A percentile compares a stretch with the other conserved stretches of the same genome.
These are phyloP conservation scores for Physaria fendleri DNA, from an alignment of 345 rosid species.

Conservation along the genomic window DNA sequence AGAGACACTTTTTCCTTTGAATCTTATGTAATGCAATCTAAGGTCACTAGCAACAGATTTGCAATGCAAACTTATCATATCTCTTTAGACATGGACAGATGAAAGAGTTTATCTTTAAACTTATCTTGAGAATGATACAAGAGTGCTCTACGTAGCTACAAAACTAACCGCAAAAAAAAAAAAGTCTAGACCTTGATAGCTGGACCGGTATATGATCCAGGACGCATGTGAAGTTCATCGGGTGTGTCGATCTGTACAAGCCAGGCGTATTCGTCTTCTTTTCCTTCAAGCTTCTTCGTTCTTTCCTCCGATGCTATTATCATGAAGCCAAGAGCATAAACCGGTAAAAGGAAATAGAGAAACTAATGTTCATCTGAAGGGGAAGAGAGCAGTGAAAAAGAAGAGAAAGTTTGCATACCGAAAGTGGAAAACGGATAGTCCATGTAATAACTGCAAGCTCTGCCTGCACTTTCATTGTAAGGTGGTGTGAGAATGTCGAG, in stretches of 20 bases:
- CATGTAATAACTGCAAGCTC: slow-evolving; percentile 73
- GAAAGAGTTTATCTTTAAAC: neutral
- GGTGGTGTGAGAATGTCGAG: slow-evolving; percentile 92
- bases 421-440: slow-evolving; percentile 66
- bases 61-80: neutral
- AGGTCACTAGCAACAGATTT: neutral
- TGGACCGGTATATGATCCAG: slow-evolving; percentile 64
- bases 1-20: neutral
- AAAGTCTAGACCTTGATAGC: slow-evolving; percentile 36
- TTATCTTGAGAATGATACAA: slow-evolving; percentile 23
- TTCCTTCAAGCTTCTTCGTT: slow-evolving; percentile 35
- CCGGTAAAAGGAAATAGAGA: neutral
- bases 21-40: neutral
- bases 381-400: neutral
- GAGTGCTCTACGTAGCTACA: slow-evolving; percentile 10
- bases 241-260: slow-evolving; percentile 75
- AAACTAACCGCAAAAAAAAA: neutral
- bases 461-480: slow-evolving; percentile 64
- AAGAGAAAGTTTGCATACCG: slow-evolving; percentile 38
- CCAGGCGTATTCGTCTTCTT: slow-evolving; percentile 73
- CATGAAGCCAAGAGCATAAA: neutral
- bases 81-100: neutral
- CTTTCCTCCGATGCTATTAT: slow-evolving; percentile 35
- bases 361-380: neutral
- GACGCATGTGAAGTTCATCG: slow-evolving; percentile 72